phyloP scores from a whole-genome alignment of 2,329 filamentous ascomycete genomes.

The Fusarium domesticum region DNA sequence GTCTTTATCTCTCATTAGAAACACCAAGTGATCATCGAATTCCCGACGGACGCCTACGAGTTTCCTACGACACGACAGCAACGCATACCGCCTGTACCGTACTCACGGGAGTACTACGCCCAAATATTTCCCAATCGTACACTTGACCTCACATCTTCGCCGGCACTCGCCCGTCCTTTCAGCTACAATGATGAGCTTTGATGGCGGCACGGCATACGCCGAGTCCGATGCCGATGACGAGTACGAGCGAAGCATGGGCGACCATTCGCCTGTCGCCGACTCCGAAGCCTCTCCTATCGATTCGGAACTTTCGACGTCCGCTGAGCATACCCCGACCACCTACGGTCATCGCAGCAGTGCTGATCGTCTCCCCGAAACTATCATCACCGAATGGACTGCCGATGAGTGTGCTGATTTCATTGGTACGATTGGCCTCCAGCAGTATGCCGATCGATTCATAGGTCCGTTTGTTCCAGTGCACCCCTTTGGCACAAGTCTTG shows the following conservation, averaged over 20 bases:
- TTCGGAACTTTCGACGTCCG: conserved; percentile 65
- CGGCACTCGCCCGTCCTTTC: conserved; percentile 10
- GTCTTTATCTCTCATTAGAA: not conserved
- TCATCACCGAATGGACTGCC: conserved; percentile 76
- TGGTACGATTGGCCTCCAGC: conserved; percentile 70
- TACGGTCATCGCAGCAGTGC: conserved; percentile 65
- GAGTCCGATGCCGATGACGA: conserved; percentile 82
- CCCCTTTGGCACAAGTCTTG: not conserved
- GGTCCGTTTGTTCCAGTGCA: conserved; percentile 54
- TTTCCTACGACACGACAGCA: not conserved
- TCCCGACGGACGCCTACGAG: not conserved
- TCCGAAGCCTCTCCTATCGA: conserved; percentile 69
- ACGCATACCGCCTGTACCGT: not conserved
- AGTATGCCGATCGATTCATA: conserved; percentile 80
- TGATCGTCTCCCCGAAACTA: conserved; percentile 67
- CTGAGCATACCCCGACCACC: conserved; percentile 76
- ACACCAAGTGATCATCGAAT: not conserved
- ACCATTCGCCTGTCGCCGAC: conserved; percentile 66
- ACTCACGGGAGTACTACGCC: not conserved
- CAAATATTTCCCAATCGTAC: not conserved
- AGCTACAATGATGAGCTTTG: conserved; percentile 54
- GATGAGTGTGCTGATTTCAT: conserved; percentile 92
- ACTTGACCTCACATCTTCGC: conserved; percentile 7
- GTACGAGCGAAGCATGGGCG: conserved; percentile 70
- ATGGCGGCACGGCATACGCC: conserved; percentile 67